phyloP scores from a whole-genome alignment of 2,329 filamentous ascomycete genomes.

The Fusarium algeriense region DNA sequence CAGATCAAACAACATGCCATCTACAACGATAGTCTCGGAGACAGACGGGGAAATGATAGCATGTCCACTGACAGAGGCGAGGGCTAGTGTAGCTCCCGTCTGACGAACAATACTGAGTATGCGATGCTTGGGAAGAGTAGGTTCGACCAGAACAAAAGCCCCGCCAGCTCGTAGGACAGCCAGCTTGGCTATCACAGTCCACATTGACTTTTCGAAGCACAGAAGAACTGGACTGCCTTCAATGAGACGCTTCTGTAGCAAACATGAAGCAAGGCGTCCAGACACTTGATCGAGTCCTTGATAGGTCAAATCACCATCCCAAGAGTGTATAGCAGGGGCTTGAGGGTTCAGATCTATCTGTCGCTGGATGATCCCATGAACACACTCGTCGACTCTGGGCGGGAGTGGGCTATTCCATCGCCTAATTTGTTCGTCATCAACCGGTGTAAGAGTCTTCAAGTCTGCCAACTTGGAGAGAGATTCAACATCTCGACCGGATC shows the following conservation, averaged over 20 bases:
- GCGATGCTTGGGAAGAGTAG: background rate
- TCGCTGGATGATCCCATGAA: constrained; percentile 41
- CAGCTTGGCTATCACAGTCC: background rate
- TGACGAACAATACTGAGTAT: background rate
- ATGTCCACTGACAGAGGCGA: background rate
- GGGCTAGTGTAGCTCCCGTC: background rate
- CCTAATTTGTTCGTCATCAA: constrained; percentile 17
- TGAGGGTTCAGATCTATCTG: background rate
- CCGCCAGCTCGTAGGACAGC: background rate
- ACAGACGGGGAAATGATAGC: background rate
- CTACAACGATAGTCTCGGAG: background rate
- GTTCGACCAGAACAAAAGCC: background rate
- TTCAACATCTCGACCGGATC: background rate
- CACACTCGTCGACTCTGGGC: constrained; percentile 6
- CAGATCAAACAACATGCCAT: background rate
- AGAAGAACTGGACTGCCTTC: background rate
- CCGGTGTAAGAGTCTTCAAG: background rate
- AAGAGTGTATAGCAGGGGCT: constrained; percentile 37
- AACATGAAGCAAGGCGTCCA: background rate
- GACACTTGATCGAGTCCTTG: constrained; percentile 4
- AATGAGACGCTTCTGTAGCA: background rate
- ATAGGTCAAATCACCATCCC: constrained; percentile 47
- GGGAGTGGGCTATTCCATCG: constrained; percentile 36
- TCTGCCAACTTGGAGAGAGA: background rate
- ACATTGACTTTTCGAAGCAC: constrained; percentile 5